Conservation (phyloP, 169 alveolate species). For the Miamiensis avidus region DNA sequence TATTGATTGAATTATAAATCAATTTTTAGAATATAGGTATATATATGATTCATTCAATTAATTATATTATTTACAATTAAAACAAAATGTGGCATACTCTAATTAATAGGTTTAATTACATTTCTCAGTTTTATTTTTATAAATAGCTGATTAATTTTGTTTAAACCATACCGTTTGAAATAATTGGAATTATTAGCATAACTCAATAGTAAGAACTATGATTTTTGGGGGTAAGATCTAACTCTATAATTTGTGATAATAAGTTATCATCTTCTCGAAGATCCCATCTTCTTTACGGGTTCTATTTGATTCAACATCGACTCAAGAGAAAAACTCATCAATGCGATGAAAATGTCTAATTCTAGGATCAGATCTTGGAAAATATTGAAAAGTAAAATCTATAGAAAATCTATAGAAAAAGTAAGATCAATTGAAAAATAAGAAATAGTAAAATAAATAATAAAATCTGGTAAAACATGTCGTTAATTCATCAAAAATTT, state of each 20-base stretch:
- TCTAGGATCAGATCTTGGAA: not conserved
- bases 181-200: conserved; percentile 83
- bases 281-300: conserved; percentile 79
- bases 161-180: conserved; percentile 60
- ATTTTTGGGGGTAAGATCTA: conserved; percentile 88
- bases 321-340: conserved; percentile 45
- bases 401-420: no score
- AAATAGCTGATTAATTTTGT: no score
- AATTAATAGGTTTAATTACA: no score
- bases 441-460: not conserved
- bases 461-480: not conserved
- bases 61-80: no score
- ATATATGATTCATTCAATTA: no score
- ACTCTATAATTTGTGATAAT: conserved; percentile 59
- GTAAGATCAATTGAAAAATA: not conserved
- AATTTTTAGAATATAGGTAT: no score
- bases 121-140: no score
- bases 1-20: no score
- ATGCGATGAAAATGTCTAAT: conserved; percentile 10
- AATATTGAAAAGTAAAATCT: not conserved
- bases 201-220: no score
- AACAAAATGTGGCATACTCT: no score
- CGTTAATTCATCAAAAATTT: not conserved
- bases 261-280: conserved; percentile 84
- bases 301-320: conserved; percentile 76